Evolutionary conservation across 2,329 filamentous ascomycete species (phyloP), one percentile per base, ranked within the genome.

Genomic region (Epichloe festucae): DNA sequence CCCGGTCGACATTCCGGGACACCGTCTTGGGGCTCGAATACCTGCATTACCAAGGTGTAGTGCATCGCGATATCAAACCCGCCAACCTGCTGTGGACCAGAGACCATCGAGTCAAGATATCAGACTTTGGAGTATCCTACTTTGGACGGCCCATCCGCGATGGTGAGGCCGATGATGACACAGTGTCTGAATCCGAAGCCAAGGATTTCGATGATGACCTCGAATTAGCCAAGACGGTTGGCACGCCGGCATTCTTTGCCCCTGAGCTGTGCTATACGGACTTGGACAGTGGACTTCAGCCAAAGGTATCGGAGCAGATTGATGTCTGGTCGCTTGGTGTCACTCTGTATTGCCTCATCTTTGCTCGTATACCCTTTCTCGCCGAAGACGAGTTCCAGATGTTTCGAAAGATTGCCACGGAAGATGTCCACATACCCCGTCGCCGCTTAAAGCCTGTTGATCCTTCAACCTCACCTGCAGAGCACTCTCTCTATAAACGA

Each of bases 301-400:
- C 77, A 57, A 91, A 77, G 70, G 83, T 98, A 41, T 95, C 89
- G 4, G 88, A 89, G 60, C 88, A 94, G 60, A 95, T 98, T 58
- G 93, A 98, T 63, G 84, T 98, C 15, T 98, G 93, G 93, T 95
- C 93, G 11, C 75, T 98, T 21, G 93, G 93, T 21, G 89, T 98
- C 19, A 98, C 93, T 0, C 78, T 98, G 2, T 98, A 96, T 69
- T 95, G 91, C 62, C 82, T 98, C 65, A 82, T 98, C 51, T 98
- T 86, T 64, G 93, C 89, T 14, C 87, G 93, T 50, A 87, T 96
- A 41, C 93, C 93, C 0, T 98, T 97, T 63, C 78, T 94, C 59
- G 89, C 89, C 48, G 85, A 93, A 62, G 90, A 94, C 59, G 89
- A 95, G 60, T 96, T 86, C 65, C 86, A 87, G 55, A 85, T 98